Percentiles rank a stretch among this genome's conserved stretches.
phyloP scores from a whole-genome alignment of 441 rosid species.

The Adansonia rubrostipa region DNA sequence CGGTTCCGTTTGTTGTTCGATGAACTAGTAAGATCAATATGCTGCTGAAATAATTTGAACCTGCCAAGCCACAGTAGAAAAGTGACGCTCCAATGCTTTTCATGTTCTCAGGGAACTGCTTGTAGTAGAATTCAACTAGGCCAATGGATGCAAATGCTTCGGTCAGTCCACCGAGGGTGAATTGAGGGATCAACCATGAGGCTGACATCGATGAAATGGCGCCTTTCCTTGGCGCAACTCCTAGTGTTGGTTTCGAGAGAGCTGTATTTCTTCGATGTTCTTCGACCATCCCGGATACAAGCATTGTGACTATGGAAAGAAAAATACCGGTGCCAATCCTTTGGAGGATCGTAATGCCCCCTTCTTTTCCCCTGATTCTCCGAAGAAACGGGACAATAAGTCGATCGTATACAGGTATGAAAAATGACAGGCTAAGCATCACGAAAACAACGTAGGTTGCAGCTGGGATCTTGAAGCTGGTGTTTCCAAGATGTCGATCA shows the following conservation, averaged over 20 bases:
- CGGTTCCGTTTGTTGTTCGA: slow-evolving; percentile 24
- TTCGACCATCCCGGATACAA: slow-evolving; percentile 39
- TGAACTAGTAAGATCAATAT: slow-evolving; percentile 37
- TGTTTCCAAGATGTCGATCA: slow-evolving; percentile 32
- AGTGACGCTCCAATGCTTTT: slow-evolving; percentile 40
- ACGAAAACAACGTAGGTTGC: slow-evolving; percentile 38
- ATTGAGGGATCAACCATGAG: slow-evolving; percentile 33
- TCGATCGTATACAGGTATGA: slow-evolving; percentile 43
- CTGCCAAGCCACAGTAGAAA: slow-evolving; percentile 38
- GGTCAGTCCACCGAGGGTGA: slow-evolving; percentile 29
- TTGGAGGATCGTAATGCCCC: slow-evolving; percentile 40
- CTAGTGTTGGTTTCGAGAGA: slow-evolving; percentile 36
- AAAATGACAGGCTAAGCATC: slow-evolving; percentile 41
- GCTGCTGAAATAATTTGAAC: slow-evolving; percentile 37
- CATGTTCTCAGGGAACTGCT: slow-evolving; percentile 44
- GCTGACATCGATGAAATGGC: slow-evolving; percentile 44
- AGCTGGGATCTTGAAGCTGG: slow-evolving; percentile 38
- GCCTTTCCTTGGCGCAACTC: slow-evolving; percentile 39
- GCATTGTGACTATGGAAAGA: slow-evolving; percentile 31
- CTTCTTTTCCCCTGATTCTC: slow-evolving; percentile 35
- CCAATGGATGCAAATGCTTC: slow-evolving; percentile 39
- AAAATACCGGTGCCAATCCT: slow-evolving; percentile 40
- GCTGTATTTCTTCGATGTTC: slow-evolving; percentile 36
- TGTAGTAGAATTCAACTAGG: slow-evolving; percentile 42
- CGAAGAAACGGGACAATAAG: slow-evolving; percentile 35